These are phyloP conservation scores for Plasmodium sp. DNA, from an alignment of 169 alveolate genomes.

Conservation along the genomic window DNA sequence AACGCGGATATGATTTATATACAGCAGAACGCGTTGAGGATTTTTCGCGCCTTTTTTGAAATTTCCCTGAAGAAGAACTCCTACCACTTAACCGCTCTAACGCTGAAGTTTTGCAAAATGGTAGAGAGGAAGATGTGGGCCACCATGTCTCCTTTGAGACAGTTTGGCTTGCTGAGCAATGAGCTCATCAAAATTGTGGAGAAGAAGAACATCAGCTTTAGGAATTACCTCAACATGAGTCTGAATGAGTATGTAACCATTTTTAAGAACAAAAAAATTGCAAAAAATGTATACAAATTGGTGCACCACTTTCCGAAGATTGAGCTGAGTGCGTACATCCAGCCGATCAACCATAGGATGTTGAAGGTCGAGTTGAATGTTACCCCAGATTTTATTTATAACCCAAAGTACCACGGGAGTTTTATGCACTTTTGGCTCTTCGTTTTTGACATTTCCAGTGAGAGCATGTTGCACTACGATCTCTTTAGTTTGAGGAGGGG, in stretches of 20 bases:
- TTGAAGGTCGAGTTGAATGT: constrained; percentile 93
- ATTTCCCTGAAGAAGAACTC: constrained; percentile 95
- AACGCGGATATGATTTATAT: constrained; percentile 99
- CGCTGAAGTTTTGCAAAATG: constrained; percentile 96
- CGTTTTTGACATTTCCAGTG: constrained; percentile 98
- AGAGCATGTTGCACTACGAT: constrained; percentile 95
- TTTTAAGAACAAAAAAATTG: constrained; percentile 93
- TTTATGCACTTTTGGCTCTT: constrained; percentile 96
- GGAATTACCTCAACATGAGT: constrained; percentile 95
- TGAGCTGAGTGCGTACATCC: constrained; percentile 95
- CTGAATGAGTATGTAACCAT: constrained; percentile 95
- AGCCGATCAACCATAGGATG: constrained; percentile 96
- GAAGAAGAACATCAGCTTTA: constrained; percentile 96
- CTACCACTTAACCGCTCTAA: constrained; percentile 93
- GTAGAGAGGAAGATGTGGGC: constrained; percentile 98
- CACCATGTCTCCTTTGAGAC: constrained; percentile 98
- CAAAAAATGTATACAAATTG: constrained; percentile 88
- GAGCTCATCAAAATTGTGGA: constrained; percentile 96
- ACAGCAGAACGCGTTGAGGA: constrained; percentile 98
- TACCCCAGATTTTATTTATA: constrained; percentile 97
- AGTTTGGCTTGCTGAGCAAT: constrained; percentile 95
- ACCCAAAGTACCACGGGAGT: constrained; percentile 91
- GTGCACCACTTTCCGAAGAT: constrained; percentile 95
- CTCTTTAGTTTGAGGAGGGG: constrained; percentile 84
- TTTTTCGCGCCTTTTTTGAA: constrained; percentile 98